These are phyloP conservation scores for Fusarium sterilihyphosum DNA, from an alignment of 2,329 filamentous ascomycete genomes.

Conservation along the genomic window DNA sequence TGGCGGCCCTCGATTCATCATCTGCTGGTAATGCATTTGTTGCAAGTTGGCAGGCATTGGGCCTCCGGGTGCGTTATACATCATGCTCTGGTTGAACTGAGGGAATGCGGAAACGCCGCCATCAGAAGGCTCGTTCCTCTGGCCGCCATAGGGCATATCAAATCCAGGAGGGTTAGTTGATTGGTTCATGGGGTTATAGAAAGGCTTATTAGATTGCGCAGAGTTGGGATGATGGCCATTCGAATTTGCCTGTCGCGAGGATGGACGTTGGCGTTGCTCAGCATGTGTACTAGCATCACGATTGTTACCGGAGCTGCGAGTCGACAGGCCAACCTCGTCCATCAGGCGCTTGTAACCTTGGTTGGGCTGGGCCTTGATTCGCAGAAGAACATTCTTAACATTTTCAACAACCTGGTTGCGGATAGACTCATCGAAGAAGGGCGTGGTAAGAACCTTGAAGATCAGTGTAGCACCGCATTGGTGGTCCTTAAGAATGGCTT, in stretches of 20 bases:
- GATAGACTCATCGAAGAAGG: constrained; percentile 94
- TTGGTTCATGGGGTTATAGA: constrained; percentile 62
- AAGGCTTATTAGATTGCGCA: constrained; percentile 59
- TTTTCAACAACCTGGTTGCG: constrained; percentile 90
- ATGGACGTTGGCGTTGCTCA: constrained; percentile 65
- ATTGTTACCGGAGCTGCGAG: constrained; percentile 59
- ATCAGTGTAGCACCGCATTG: constrained; percentile 94
- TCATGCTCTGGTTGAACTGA: constrained; percentile 60
- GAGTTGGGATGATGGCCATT: constrained; percentile 55
- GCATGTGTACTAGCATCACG: constrained; percentile 56
- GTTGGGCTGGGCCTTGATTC: constrained; percentile 90
- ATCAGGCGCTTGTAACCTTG: constrained; percentile 99
- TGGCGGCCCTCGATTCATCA: constrained; percentile 64
- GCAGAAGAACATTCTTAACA: constrained; percentile 86
- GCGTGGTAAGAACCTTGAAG: constrained; percentile 97
- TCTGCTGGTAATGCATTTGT: constrained; percentile 69
- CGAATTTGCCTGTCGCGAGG: constrained; percentile 63
- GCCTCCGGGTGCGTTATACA: constrained; percentile 60
- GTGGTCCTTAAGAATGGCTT: constrained; percentile 91
- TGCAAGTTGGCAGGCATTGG: constrained; percentile 60
- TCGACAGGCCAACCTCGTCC: constrained; percentile 95
- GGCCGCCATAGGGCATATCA: constrained; percentile 62
- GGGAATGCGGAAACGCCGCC: constrained; percentile 60
- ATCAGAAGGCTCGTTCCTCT: constrained; percentile 64
- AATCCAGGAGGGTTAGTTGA: constrained; percentile 54